Conservation (phyloP, 495 filamentous ascomycete species). For the Neurospora sp. region DNA sequence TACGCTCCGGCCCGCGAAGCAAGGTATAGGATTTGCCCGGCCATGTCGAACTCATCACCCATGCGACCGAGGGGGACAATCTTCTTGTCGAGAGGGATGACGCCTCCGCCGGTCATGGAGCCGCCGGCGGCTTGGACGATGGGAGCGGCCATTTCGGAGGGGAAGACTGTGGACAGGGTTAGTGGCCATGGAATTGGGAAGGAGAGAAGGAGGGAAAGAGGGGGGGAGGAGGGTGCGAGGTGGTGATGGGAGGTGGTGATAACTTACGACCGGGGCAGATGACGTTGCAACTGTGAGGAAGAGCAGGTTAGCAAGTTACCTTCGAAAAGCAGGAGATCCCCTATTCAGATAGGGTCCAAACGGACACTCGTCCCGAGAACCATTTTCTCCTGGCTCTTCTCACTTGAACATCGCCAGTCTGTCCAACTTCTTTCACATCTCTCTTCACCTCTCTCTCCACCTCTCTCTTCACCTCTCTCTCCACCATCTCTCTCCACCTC, state of each 20-base stretch:
- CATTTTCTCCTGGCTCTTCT: too few relatives aligned
- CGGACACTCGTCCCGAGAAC: too few relatives aligned
- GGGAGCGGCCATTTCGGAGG: constrained; percentile 51
- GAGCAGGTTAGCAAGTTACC: constrained; percentile 4
- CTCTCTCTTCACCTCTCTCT: neutral
- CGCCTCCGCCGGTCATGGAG: constrained; percentile 17
- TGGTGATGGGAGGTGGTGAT: neutral
- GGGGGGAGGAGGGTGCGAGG: neutral
- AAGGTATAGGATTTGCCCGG: constrained; percentile 50
- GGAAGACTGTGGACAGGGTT: constrained; percentile 39
- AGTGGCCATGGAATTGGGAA: neutral
- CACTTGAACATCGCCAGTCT: too few relatives aligned
- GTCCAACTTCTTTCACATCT: neutral
- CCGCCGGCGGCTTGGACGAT: constrained; percentile 32
- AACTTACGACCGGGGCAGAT: constrained; percentile 55
- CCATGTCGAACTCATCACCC: constrained; percentile 44
- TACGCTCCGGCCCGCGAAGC: constrained; percentile 54
- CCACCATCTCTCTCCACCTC: neutral
- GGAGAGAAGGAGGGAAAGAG: neutral
- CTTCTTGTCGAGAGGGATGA: constrained; percentile 14
- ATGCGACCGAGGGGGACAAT: constrained; percentile 24
- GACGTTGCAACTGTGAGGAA: constrained; percentile 41
- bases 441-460: neutral
- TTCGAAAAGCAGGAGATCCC: constrained; percentile 15
- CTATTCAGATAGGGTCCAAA: neutral